A percentile compares a stretch with the other conserved stretches of the same genome.
Conservation (phyloP, 352 stramenopile species). For the Phytophthora megakarya region DNA sequence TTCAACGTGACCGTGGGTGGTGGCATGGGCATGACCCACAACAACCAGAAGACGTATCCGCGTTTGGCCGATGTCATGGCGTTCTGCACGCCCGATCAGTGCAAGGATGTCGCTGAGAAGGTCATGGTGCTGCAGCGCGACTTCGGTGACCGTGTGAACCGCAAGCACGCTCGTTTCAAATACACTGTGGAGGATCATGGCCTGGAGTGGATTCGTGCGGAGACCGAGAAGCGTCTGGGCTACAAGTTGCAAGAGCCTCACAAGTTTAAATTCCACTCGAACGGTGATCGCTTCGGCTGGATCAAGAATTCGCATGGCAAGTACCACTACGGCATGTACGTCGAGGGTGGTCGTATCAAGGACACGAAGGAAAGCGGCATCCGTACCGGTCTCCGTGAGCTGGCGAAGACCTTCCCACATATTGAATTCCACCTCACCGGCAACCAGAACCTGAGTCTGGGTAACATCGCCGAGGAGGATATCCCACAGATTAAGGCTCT, state of each 20-base stretch:
- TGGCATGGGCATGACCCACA: conserved; percentile 98
- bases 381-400: conserved; percentile 89
- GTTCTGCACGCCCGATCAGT: conserved; percentile 95
- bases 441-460: conserved; percentile 96
- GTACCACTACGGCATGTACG: conserved; percentile 85
- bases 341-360: conserved; percentile 93
- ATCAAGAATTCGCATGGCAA: conserved; percentile 69
- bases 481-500: conserved; percentile 92
- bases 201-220: conserved; percentile 92
- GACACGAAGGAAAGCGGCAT: conserved; percentile 88
- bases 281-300: conserved; percentile 81
- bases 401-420: conserved; percentile 93
- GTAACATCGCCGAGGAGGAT: conserved; percentile 92
- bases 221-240: conserved; percentile 95
- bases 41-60: conserved; percentile 97
- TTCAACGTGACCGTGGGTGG: conserved; percentile 98
- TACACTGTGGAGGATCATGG: conserved; percentile 98
- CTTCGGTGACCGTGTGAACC: conserved; percentile 96
- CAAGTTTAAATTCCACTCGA: conserved; percentile 69
- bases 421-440: conserved; percentile 94
- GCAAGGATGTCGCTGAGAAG: conserved; percentile 90
- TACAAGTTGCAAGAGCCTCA: conserved; percentile 92
- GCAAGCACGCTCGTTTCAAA: conserved; percentile 97
- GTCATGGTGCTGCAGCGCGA: conserved; percentile 96
- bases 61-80: conserved; percentile 95